Conservation (phyloP, 768 basidiomycete genomes). For the Suillus placidus region DNA sequence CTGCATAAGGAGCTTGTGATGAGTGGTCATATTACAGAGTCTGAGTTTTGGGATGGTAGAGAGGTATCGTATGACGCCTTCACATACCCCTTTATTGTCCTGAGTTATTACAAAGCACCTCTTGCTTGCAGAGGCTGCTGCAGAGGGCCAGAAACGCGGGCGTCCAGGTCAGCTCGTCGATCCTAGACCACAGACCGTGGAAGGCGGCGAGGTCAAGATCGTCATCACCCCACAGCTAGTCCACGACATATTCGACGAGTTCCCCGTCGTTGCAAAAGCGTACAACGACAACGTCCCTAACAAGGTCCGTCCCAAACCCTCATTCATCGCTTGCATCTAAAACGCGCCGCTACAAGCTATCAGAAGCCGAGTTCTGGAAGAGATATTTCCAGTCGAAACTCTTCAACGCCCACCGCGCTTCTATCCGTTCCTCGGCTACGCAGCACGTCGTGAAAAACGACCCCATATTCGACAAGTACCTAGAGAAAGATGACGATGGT, state of each 20-base stretch:
- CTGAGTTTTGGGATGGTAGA: constrained; percentile 97
- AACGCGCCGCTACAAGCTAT: constrained; percentile 53
- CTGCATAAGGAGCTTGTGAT: constrained; percentile 91
- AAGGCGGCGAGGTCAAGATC: constrained; percentile 86
- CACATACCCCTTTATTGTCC: constrained; percentile 19
- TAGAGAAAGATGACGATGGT: constrained; percentile 98
- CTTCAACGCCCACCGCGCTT: constrained; percentile 93
- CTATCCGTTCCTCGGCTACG: constrained; percentile 82
- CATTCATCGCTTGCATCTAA: constrained; percentile 14
- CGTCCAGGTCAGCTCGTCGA: constrained; percentile 86
- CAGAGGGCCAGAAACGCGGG: constrained; percentile 76
- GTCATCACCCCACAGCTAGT: constrained; percentile 90
- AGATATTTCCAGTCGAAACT: constrained; percentile 96
- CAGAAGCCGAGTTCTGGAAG: constrained; percentile 93
- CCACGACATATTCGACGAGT: constrained; percentile 97
- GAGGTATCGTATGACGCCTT: constrained; percentile 56
- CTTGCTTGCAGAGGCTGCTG: constrained; percentile 72
- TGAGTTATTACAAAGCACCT: constrained; percentile 57
- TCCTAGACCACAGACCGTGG: constrained; percentile 82
- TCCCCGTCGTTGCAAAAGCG: constrained; percentile 90
- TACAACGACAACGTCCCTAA: constrained; percentile 91
- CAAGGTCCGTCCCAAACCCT: constrained; percentile 51
- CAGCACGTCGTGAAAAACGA: constrained; percentile 90
- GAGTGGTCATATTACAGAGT: constrained; percentile 81
- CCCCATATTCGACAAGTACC: constrained; percentile 91